Conservation (phyloP, 1,139 yeast genomes). For the Saccharomyces hybrid region DNA sequence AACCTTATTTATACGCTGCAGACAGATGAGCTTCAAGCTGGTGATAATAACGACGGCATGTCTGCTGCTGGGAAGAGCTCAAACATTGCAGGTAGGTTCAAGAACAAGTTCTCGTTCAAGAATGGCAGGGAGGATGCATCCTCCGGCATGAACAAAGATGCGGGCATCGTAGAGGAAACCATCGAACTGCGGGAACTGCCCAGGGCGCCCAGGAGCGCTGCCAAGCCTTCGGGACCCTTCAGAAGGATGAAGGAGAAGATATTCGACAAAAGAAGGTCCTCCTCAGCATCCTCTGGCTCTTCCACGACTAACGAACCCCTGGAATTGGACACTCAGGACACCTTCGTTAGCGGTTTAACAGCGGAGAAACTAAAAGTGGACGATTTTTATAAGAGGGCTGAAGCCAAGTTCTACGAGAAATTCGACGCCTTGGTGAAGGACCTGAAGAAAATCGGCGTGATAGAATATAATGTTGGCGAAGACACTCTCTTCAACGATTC, state of each 20-base stretch:
- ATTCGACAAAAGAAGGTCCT: slow-evolving; percentile 21
- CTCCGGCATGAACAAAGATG: slow-evolving; percentile 7
- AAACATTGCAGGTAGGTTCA: slow-evolving; percentile 12
- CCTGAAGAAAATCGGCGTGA: slow-evolving; percentile 27
- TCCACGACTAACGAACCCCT: slow-evolving; percentile 10
- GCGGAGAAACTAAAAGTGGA: slow-evolving; percentile 55
- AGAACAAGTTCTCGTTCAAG: slow-evolving; percentile 12
- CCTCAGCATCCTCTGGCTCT: slow-evolving; percentile 16
- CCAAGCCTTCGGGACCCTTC: slow-evolving; percentile 8
- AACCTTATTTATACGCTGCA: slow-evolving; percentile 59
- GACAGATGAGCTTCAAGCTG: slow-evolving; percentile 41
- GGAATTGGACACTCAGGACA: slow-evolving; percentile 29
- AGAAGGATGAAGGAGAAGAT: slow-evolving; percentile 12
- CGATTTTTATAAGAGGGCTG: slow-evolving; percentile 48
- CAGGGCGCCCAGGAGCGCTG: slow-evolving; percentile 1
- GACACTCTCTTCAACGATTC: slow-evolving; percentile 1
- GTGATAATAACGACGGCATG: slow-evolving; percentile 11
- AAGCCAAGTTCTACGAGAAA: slow-evolving; percentile 40
- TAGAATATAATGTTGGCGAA: neutral
- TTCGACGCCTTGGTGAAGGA: slow-evolving; percentile 48
- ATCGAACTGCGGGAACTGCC: slow-evolving; percentile 22
- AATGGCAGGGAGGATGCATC: slow-evolving; percentile 9
- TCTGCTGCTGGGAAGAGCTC: slow-evolving; percentile 5
- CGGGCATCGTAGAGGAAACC: slow-evolving; percentile 24
- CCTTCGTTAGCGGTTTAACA: slow-evolving; percentile 47